phyloP scores from a whole-genome alignment of 768 basidiomycete genomes.

The Floccularia luteovirens region DNA sequence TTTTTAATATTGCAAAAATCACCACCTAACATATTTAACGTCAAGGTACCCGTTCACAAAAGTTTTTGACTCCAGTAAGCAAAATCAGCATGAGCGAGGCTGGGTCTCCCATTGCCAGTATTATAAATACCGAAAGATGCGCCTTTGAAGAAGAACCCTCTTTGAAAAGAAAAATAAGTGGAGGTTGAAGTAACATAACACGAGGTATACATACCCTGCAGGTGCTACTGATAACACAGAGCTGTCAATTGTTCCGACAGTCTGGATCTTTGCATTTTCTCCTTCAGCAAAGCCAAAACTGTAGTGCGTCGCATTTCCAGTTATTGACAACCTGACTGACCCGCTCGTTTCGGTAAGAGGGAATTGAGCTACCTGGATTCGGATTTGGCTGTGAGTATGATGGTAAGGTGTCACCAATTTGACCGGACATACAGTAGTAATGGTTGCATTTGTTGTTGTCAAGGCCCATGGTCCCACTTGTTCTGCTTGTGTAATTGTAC shows the following conservation, averaged over 20 bases:
- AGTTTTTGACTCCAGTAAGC: constrained; percentile 26
- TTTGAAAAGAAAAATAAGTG: constrained; percentile 6
- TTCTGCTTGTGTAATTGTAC: constrained; percentile 19
- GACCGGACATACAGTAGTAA: constrained; percentile 18
- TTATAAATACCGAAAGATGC: constrained; percentile 28
- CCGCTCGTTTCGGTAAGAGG: constrained; percentile 13
- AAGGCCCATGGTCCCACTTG: constrained; percentile 28
- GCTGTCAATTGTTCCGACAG: constrained; percentile 21
- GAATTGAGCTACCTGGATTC: constrained; percentile 9
- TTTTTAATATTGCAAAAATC: too few relatives aligned
- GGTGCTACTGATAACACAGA: constrained; percentile 22
- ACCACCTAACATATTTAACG: too few relatives aligned
- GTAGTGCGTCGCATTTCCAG: constrained; percentile 21
- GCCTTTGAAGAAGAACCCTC: constrained; percentile 30
- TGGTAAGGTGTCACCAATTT: too few relatives aligned
- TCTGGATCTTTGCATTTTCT: constrained; percentile 11
- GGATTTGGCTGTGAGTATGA: too few relatives aligned
- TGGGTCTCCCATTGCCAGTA: constrained; percentile 29
- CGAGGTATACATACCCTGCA: constrained; percentile 18
- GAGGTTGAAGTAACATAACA: not conserved
- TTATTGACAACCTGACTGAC: constrained; percentile 20
- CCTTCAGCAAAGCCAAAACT: constrained; percentile 25
- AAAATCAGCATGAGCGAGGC: constrained; percentile 25
- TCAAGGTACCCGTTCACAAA: too few relatives aligned
- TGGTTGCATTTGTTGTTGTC: constrained; percentile 19